Percentiles rank a stretch among this genome's conserved stretches.
phyloP scores from a whole-genome alignment of 2,329 filamentous ascomycete species.

The Neodidymelliopsis sp. region DNA sequence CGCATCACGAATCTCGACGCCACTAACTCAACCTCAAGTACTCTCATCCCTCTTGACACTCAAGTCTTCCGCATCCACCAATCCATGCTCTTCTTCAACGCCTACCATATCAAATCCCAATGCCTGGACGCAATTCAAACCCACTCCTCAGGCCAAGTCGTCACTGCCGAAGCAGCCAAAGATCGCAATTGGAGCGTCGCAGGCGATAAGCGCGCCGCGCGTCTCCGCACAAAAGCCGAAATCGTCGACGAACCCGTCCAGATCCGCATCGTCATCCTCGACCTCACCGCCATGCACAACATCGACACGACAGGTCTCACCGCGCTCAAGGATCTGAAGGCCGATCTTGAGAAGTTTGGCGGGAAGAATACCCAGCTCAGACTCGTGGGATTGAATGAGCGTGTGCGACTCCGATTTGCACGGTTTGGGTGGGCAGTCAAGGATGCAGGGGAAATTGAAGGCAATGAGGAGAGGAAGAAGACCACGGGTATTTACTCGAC shows the following conservation, averaged over 20 bases:
- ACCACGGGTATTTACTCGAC: conserved; percentile 24
- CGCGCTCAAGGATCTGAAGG: conserved; percentile 58
- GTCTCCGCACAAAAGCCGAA: conserved; percentile 53
- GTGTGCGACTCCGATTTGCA: conserved; percentile 45
- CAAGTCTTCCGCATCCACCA: conserved; percentile 66
- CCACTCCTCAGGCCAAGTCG: conserved; percentile 52
- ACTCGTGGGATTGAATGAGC: conserved; percentile 58
- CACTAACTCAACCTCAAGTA: conserved; percentile 9
- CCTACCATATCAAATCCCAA: conserved; percentile 59
- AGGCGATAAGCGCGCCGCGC: conserved; percentile 56
- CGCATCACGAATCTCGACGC: conserved; percentile 28
- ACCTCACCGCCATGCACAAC: conserved; percentile 61
- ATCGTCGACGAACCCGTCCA: conserved; percentile 51
- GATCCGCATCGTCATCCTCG: conserved; percentile 60
- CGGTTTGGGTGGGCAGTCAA: conserved; percentile 45
- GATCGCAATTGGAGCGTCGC: conserved; percentile 65
- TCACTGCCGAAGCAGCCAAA: conserved; percentile 43
- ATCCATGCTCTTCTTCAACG: conserved; percentile 68
- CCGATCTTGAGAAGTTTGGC: conserved; percentile 59
- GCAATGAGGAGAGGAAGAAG: conserved; percentile 5
- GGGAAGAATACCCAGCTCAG: conserved; percentile 57
- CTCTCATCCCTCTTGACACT: conserved; percentile 55
- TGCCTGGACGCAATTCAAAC: conserved; percentile 62
- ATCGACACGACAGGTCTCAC: conserved; percentile 62
- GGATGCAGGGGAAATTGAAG: conserved; percentile 12